Evolutionary conservation across 768 basidiomycete genomes (phyloP).

Genomic region (Lanmaoa rubissima): DNA sequence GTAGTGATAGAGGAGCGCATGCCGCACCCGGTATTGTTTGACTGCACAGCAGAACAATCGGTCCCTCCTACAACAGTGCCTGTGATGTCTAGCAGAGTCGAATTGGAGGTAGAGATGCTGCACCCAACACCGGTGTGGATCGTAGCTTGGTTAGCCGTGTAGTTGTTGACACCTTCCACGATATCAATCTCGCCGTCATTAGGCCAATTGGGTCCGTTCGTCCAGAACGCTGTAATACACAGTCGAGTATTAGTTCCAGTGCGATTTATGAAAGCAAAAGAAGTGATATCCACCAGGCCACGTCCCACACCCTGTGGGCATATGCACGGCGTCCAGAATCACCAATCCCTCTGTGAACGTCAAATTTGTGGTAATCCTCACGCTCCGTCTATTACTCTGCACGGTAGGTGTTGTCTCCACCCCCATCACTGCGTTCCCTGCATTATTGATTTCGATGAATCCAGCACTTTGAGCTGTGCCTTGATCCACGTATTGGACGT

Average conservation of each 20-base stretch:
- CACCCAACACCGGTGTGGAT: conserved; percentile 79
- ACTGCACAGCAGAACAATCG: conserved; percentile 68
- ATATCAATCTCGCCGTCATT: conserved; percentile 77
- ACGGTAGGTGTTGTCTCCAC: conserved; percentile 83
- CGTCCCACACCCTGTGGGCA: conserved; percentile 87
- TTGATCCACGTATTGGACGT: conserved; percentile 66
- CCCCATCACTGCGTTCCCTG: conserved; percentile 81
- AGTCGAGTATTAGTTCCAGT: background rate
- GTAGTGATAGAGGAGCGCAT: conserved; percentile 56
- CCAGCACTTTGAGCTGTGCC: conserved; percentile 55
- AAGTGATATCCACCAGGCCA: conserved; percentile 56
- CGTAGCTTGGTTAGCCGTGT: conserved; percentile 79
- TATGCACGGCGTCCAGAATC: conserved; percentile 82
- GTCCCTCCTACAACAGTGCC: conserved; percentile 67
- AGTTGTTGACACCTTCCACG: conserved; percentile 78
- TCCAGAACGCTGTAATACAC: conserved; percentile 42
- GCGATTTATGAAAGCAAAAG: background rate
- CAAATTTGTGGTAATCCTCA: conserved; percentile 69
- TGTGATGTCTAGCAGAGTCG: conserved; percentile 50
- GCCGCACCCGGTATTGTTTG: conserved; percentile 81
- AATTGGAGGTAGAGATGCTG: conserved; percentile 48
- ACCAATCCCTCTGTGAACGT: conserved; percentile 66
- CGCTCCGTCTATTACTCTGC: conserved; percentile 63
- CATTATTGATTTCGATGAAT: conserved; percentile 62
- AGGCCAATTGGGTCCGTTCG: conserved; percentile 47